Base-by-base conservation (phyloP, 352 stramenopile genomes). In the Globisporangium cederbergense region DNA sequence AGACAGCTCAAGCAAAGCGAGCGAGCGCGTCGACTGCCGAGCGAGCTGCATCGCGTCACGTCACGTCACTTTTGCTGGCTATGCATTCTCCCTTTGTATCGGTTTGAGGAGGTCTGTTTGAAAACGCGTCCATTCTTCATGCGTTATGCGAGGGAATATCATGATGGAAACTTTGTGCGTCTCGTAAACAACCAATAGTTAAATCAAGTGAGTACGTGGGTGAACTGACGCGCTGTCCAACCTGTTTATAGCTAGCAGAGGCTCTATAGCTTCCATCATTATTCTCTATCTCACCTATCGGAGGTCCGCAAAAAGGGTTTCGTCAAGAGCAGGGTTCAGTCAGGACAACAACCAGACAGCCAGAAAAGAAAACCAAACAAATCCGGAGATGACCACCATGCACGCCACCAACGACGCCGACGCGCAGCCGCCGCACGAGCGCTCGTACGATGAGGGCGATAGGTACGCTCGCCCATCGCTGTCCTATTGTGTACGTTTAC, bases 401-500 rank as follows among this genome's bases (percentile, higher is more conserved):
- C 28, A 46, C 50, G 40, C 25, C 25, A 14, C 28, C 51, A 5
- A 18, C 30, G n/a, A 16, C 51, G n/a, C 30, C 30, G 32, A 34
- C n/a, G 11, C 20, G 18, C 46, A 57, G 45, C 42, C 38, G 42
- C 42, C 28, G 28, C 45, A 60, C 53, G 58, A 75, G 32, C 20
- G 32, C 30, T 2, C 57, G 8, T 69, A 65, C 38, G 54, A 34
- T 10, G 52, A 60, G 13, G 66, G 66, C 32, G 62, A 65, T 54
- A 62, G 66, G 70, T 76, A 51, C 3, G 51, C 34, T 20, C 28
- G 61, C 34, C 22, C 22, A 20, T n/a, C 20, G 4, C 16, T 28
- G 14, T 1, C 18, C 30, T 22, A 16, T 16, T 61, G 20, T 34
- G 34, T 49, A 28, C 25, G 1, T 28, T 28, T 28, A 28, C 18